These are phyloP conservation scores for Colletotrichum graminicola DNA, from an alignment of 2,329 filamentous ascomycete species.

Conservation along the genomic window DNA sequence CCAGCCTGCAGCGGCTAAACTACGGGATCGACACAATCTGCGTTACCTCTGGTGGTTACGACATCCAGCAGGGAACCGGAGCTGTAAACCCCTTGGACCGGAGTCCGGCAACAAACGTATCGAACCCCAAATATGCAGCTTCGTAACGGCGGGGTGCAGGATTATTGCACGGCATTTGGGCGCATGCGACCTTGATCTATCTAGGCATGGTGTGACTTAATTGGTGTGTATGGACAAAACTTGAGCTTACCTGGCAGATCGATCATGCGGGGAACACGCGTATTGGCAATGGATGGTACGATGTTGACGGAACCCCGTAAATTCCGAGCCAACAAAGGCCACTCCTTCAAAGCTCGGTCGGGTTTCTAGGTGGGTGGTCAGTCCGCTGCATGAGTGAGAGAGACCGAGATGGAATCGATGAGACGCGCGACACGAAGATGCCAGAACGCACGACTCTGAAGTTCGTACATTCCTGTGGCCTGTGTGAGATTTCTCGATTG, in stretches of 20 bases:
- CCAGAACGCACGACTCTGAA: constrained; percentile 10
- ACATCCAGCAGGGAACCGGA: background rate
- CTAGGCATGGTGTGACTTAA: background rate
- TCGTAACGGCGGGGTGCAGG: constrained; percentile 10
- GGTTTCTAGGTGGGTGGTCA: background rate
- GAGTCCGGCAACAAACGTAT: constrained; percentile 3
- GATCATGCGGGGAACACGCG: constrained; percentile 26
- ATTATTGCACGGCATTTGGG: constrained; percentile 27
- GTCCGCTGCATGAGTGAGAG: background rate
- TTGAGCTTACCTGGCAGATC: constrained; percentile 10
- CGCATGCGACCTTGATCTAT: constrained; percentile 28
- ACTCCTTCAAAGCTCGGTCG: constrained; percentile 3
- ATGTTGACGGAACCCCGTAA: constrained; percentile 8
- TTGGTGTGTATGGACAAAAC: background rate
- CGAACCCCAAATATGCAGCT: background rate
- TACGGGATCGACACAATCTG: background rate
- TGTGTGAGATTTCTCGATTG: constrained; percentile 25
- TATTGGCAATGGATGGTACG: background rate
- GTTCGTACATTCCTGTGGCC: constrained; percentile 29
- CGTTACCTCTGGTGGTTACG: background rate
- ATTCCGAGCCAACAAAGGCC: background rate
- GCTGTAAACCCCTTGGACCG: background rate
- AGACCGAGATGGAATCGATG: constrained; percentile 8
- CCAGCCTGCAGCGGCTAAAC: background rate
- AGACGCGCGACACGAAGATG: constrained; percentile 21